Evolutionary conservation across 2,329 filamentous ascomycete species (phyloP).

Genomic region (Hymenoscyphus linearis): DNA sequence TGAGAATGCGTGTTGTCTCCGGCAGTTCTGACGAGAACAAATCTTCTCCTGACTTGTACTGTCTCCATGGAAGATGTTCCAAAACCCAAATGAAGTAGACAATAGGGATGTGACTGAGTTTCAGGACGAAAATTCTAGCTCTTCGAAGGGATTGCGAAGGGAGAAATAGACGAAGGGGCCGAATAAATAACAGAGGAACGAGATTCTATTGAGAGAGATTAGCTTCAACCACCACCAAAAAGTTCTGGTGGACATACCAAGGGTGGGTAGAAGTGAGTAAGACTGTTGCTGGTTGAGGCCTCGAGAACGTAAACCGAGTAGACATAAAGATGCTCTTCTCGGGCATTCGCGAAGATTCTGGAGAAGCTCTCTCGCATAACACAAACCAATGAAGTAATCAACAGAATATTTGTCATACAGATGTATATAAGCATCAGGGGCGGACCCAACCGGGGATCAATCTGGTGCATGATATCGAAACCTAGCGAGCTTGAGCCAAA

Average conservation of each 20-base stretch:
- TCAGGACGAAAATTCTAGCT: conserved; percentile 56
- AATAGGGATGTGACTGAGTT: conserved; percentile 60
- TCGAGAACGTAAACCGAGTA: conserved; percentile 62
- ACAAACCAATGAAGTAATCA: conserved; percentile 74
- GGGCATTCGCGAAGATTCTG: conserved; percentile 53
- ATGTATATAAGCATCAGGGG: conserved; percentile 58
- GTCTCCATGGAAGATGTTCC: conserved; percentile 37
- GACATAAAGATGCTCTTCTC: conserved; percentile 75
- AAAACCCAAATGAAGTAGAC: conserved; percentile 58
- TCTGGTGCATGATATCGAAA: conserved; percentile 42
- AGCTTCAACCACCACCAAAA: conserved; percentile 21
- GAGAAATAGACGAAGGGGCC: conserved; percentile 65
- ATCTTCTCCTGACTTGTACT: conserved; percentile 14
- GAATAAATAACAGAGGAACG: conserved; percentile 64
- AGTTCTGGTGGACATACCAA: conserved; percentile 34
- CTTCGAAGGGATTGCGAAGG: conserved; percentile 59
- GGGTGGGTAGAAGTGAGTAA: conserved; percentile 66
- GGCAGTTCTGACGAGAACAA: conserved; percentile 21
- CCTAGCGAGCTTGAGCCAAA: conserved; percentile 72
- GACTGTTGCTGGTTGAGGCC: conserved; percentile 61
- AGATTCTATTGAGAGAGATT: conserved; percentile 50
- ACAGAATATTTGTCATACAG: conserved; percentile 69
- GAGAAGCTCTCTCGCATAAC: conserved; percentile 70
- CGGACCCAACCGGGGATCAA: conserved; percentile 26
- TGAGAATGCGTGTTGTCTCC: conserved; percentile 5